phyloP scores from a whole-genome alignment of 306 rosid species.

The Mucuna pruriens region DNA sequence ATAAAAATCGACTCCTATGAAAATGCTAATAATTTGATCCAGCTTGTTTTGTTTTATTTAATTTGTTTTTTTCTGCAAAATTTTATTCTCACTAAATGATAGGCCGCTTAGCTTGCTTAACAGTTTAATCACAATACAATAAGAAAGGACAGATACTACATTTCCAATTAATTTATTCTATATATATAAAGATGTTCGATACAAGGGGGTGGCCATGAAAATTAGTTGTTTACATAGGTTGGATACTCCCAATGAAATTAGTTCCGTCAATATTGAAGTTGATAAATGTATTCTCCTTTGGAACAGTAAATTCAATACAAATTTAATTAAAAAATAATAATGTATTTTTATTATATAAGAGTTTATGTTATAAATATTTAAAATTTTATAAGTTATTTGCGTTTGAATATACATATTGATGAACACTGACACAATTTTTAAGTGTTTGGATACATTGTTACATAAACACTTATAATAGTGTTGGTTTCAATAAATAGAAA shows the following conservation, averaged over 20 bases:
- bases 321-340: no score
- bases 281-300: neutral
- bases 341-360: no score
- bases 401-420: no score
- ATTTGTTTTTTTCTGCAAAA: constrained; percentile 8
- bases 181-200: neutral
- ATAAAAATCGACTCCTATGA: neutral
- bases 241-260: neutral
- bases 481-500: no score
- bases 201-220: neutral
- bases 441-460: no score
- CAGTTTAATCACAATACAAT: neutral
- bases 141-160: neutral
- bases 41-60: constrained; percentile 17
- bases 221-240: neutral
- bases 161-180: neutral
- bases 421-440: no score
- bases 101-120: neutral
- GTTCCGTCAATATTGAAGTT: neutral
- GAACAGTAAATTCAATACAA: no score
- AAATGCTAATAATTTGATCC: constrained; percentile 10
- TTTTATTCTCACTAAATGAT: neutral
- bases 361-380: no score
- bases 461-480: no score
- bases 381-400: no score